Evolutionary conservation across 768 basidiomycete genomes (phyloP).

Genomic region (Mycena alexandri): DNA sequence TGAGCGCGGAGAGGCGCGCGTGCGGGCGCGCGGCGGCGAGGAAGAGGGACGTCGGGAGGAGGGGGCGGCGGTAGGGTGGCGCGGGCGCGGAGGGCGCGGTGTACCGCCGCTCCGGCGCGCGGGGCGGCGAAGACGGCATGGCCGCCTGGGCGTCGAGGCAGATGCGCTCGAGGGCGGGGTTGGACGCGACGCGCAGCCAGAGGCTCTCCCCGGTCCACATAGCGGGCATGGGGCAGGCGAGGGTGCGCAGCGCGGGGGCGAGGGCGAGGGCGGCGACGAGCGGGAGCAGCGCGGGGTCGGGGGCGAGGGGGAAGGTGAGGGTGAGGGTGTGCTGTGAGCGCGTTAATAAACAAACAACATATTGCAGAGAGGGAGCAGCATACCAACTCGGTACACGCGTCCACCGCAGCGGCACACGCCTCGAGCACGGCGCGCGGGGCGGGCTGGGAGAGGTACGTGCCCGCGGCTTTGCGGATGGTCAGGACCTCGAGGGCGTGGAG

Average conservation of each 20-base stretch:
- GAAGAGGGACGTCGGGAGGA: constrained; percentile 66
- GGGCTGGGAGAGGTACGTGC: constrained; percentile 68
- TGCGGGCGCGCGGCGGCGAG: constrained; percentile 69
- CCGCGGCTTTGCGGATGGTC: constrained; percentile 63
- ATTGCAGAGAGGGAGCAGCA: too few relatives aligned
- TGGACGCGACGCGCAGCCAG: constrained; percentile 61
- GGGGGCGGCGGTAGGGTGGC: constrained; percentile 40
- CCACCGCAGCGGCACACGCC: constrained; percentile 60
- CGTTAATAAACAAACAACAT: too few relatives aligned
- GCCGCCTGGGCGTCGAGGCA: too few relatives aligned
- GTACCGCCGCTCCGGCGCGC: neutral
- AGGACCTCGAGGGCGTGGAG: constrained; percentile 57
- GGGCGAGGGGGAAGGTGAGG: constrained; percentile 68
- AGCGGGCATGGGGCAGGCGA: constrained; percentile 67
- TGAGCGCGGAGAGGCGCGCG: constrained; percentile 63
- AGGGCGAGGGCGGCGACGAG: constrained; percentile 54
- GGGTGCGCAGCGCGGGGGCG: constrained; percentile 57
- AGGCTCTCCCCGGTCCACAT: constrained; percentile 58
- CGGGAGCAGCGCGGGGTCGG: constrained; percentile 54
- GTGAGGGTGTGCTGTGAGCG: constrained; percentile 62
- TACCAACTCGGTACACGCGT: constrained; percentile 53
- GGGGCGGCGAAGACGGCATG: too few relatives aligned
- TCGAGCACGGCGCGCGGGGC: constrained; percentile 59
- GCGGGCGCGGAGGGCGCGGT: too few relatives aligned
- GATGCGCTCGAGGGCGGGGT: constrained; percentile 53